Conservation (phyloP, 2,329 filamentous ascomycete genomes). For the Trichoderma aggressivum region DNA sequence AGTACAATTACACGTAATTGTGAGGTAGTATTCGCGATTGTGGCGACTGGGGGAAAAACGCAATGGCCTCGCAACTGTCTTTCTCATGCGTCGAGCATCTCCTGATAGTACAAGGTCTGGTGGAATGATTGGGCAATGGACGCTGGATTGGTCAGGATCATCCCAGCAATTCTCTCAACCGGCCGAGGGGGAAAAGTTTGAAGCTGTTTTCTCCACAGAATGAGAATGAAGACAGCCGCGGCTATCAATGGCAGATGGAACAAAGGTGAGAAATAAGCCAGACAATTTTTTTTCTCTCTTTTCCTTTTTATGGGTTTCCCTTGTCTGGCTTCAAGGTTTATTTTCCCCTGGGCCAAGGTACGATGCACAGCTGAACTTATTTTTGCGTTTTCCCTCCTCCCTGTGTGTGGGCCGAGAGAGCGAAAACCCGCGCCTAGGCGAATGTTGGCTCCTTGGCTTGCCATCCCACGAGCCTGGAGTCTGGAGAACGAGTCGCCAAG, state of each 20-base stretch:
- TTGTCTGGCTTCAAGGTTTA: not conserved
- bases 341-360: not conserved
- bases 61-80: not conserved
- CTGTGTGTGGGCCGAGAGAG: not conserved
- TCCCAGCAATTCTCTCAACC: not conserved
- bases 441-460: conserved; percentile 1
- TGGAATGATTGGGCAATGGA: conserved; percentile 2
- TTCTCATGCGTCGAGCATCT: not conserved
- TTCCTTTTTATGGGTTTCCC: not conserved
- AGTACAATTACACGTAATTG: not conserved
- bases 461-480: conserved; percentile 14
- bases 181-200: not conserved
- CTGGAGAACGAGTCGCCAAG: conserved; percentile 13
- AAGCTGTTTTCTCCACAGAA: not conserved
- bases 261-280: not conserved
- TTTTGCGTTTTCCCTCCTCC: not conserved
- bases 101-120: not conserved
- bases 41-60: not conserved
- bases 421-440: not conserved
- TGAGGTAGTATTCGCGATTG: not conserved
- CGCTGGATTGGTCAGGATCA: not conserved
- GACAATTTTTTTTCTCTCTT: not conserved
- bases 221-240: not conserved
- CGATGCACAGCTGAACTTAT: not conserved
- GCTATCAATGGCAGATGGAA: conserved; percentile 1